Evolutionary conservation across 1,284 basidiomycete genomes (phyloP).

Genomic region (Fomitiporia mediterranea): DNA sequence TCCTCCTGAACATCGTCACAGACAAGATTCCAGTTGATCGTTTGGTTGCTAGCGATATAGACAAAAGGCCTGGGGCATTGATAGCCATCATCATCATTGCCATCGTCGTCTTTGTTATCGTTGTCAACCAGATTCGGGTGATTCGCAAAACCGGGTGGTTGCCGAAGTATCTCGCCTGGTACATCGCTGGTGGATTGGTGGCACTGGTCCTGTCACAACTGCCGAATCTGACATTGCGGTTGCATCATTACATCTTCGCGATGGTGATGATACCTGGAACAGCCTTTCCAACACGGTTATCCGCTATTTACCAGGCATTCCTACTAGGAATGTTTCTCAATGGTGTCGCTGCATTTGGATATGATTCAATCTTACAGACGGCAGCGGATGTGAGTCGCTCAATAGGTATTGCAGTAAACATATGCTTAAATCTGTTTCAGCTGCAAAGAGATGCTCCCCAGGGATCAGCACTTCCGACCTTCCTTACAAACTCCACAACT

Average conservation of each 20-base stretch:
- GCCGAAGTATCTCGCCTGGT: slow-evolving; percentile 69
- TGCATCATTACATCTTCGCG: slow-evolving; percentile 76
- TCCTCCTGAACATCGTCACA: slow-evolving; percentile 60
- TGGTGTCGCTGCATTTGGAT: slow-evolving; percentile 72
- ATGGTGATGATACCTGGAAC: slow-evolving; percentile 75
- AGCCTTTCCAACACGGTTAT: slow-evolving; percentile 76
- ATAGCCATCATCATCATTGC: slow-evolving; percentile 68
- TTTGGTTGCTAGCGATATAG: slow-evolving; percentile 67
- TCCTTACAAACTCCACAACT: slow-evolving; percentile 67
- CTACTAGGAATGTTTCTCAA: slow-evolving; percentile 80
- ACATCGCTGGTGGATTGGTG: slow-evolving; percentile 61
- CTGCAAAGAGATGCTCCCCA: slow-evolving; percentile 70
- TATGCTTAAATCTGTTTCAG: slow-evolving; percentile 30
- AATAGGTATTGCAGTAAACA: slow-evolving; percentile 7
- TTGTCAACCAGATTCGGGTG: slow-evolving; percentile 75
- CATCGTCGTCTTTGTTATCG: slow-evolving; percentile 54
- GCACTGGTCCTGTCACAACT: slow-evolving; percentile 64
- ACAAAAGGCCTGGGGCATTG: slow-evolving; percentile 65
- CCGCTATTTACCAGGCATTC: slow-evolving; percentile 76
- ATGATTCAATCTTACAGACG: slow-evolving; percentile 79
- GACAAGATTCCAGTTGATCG: slow-evolving; percentile 72
- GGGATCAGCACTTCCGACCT: slow-evolving; percentile 65
- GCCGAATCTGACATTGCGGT: slow-evolving; percentile 60
- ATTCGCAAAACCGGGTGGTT: slow-evolving; percentile 83
- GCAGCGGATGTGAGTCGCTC: slow-evolving; percentile 51